A percentile compares a stretch with the other conserved stretches of the same genome.
Conservation (phyloP, 352 stramenopile genomes). For the Phytopythium boreale region DNA sequence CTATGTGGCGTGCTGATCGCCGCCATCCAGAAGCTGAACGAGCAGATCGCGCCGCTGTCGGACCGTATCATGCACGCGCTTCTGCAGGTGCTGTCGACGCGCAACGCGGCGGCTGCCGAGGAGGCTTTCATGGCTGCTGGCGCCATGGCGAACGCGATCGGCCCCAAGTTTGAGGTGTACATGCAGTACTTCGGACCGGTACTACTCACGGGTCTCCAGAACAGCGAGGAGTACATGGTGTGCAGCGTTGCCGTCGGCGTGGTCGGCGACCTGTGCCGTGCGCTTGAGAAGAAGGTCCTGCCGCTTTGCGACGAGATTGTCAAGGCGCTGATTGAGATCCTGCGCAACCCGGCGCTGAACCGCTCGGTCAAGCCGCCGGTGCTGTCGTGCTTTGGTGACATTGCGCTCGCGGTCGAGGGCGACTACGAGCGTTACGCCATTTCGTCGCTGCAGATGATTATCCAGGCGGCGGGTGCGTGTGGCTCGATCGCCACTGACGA, state of each 20-base stretch:
- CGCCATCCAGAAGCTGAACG: slow-evolving; percentile 91
- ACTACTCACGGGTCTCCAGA: slow-evolving; percentile 90
- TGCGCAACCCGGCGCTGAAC: slow-evolving; percentile 94
- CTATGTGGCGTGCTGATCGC: slow-evolving; percentile 92
- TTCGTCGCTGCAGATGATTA: slow-evolving; percentile 81
- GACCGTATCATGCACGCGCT: slow-evolving; percentile 95
- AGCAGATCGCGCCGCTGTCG: slow-evolving; percentile 81
- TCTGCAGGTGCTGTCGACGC: slow-evolving; percentile 93
- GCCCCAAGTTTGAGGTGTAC: slow-evolving; percentile 94
- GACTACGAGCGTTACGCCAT: slow-evolving; percentile 89
- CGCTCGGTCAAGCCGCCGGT: slow-evolving; percentile 96
- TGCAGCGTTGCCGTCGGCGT: slow-evolving; percentile 95
- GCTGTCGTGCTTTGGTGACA: slow-evolving; percentile 96
- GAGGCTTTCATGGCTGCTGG: slow-evolving; percentile 96
- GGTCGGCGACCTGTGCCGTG: slow-evolving; percentile 94
- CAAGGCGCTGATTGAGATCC: slow-evolving; percentile 90
- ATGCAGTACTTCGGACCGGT: slow-evolving; percentile 93
- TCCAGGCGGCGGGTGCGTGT: slow-evolving; percentile 86
- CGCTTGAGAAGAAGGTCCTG: slow-evolving; percentile 90
- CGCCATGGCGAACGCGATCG: slow-evolving; percentile 91
- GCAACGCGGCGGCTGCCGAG: slow-evolving; percentile 93
- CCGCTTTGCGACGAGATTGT: slow-evolving; percentile 95
- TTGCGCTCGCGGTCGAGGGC: slow-evolving; percentile 94
- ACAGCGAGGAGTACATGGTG: slow-evolving; percentile 96
- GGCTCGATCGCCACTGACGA: slow-evolving; percentile 89